Conservation (phyloP, 495 filamentous ascomycete genomes). For the Podospora australis region DNA sequence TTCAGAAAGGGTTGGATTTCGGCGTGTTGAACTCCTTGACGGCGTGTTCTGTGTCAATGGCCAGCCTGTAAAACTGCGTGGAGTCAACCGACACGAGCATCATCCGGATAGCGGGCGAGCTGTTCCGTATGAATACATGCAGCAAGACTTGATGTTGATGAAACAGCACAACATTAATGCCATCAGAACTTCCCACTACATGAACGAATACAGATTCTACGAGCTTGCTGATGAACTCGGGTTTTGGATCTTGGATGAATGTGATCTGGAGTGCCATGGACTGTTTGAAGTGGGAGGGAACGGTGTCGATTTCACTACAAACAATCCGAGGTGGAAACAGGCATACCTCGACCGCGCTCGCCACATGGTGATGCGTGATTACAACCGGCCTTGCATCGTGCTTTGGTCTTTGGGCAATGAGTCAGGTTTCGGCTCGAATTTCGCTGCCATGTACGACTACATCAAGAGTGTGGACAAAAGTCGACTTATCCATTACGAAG, state of each 20-base stretch:
- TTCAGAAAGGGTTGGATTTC: conserved; percentile 55
- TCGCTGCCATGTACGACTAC: conserved; percentile 59
- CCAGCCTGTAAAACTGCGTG: conserved; percentile 51
- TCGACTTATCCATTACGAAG: conserved; percentile 63
- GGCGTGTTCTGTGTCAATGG: conserved; percentile 58
- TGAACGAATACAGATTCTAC: conserved; percentile 54
- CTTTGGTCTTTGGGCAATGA: conserved; percentile 74
- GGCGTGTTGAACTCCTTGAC: conserved; percentile 48
- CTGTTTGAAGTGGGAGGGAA: conserved; percentile 48
- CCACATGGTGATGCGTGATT: conserved; percentile 62
- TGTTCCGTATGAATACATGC: conserved; percentile 50
- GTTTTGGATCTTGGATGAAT: conserved; percentile 66
- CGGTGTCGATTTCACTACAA: conserved; percentile 46
- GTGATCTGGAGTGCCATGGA: conserved; percentile 68
- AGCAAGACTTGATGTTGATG: conserved; percentile 57
- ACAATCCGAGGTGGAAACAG: conserved; percentile 62
- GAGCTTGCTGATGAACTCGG: conserved; percentile 63
- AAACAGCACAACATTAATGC: conserved; percentile 64
- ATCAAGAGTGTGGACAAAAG: conserved; percentile 51
- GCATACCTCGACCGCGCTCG: conserved; percentile 64
- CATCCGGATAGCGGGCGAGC: conserved; percentile 54
- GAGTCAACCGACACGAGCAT: conserved; percentile 66
- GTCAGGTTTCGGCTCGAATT: conserved; percentile 63
- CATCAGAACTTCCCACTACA: conserved; percentile 59
- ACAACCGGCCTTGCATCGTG: conserved; percentile 60